Evolutionary conservation across 371 early-diverging fungal genomes (phyloP), one percentile per base, ranked within the genome.

Genomic region (Quaeritorhiza haematococci): DNA sequence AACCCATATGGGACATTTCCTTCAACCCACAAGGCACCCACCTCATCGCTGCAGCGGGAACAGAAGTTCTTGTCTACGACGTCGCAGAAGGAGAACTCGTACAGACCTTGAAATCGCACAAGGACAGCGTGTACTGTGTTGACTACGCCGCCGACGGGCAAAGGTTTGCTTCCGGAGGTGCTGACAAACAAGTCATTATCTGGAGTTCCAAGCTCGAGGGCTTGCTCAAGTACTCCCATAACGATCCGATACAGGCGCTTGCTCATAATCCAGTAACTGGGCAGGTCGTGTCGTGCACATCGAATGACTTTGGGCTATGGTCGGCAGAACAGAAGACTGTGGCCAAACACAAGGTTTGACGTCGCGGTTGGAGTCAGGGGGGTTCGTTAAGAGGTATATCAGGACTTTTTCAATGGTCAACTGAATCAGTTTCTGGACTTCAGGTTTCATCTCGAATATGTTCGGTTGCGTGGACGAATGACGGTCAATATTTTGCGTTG

Each of bases 231-330:
- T 81, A 78, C 55, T 66, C 75, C 8, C 79, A 81, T 52, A 59
- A 50, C n/a, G 78, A 76, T 54, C 53, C 75, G 24, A 72, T 81
- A 29, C 79, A 79, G 57, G 33, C 66, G n/a, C 23, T 81, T 4
- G 57, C 70, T 1, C 63, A 61, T 29, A 78, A 71, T 47, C 75
- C 78, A 19, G 62, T 71, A 17, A 64, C 70, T 15, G 76, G 74
- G 1, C 67, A 67, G 13, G 66, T 81, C 4, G 52, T 74, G 3
- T 71, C 74, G 0, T 73, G 76, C 46, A 69, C 75, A 0, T 55
- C 68, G 4, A 61, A 73, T 6, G 82, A 79, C 54, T 74, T 75
- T 58, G 78, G 78, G 8, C 42, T 81, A 13, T 81, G 82, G 82
- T 70, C 73, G 8, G 56, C 73, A 0, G 78, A 79, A 51, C 58